phyloP scores from a whole-genome alignment of 202 grass and related monocot genomes.

The Brachypodium distachyon region DNA sequence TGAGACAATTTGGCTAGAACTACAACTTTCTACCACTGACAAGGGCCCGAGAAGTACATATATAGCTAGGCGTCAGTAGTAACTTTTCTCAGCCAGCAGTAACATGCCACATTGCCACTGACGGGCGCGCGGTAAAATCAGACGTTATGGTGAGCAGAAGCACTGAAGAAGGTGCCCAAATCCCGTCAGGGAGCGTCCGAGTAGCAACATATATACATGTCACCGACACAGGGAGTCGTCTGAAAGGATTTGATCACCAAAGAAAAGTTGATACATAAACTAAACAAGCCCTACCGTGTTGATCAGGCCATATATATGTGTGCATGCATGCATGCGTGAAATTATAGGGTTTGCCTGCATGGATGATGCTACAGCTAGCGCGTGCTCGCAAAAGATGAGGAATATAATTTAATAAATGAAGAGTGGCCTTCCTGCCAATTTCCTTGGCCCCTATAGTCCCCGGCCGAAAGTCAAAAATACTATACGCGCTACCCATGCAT shows the following conservation, averaged over 20 bases:
- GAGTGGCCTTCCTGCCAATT: slow-evolving; percentile 3
- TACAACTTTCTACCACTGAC: no score
- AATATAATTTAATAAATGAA: slow-evolving; percentile 11
- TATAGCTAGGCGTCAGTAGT: no score
- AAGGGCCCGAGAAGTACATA: no score
- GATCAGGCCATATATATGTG: neutral
- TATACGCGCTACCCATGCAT: slow-evolving; percentile 10
- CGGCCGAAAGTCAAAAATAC: neutral
- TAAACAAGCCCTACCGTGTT: neutral
- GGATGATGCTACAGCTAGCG: neutral
- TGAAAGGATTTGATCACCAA: neutral
- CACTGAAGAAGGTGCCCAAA: no score
- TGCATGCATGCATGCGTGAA: neutral
- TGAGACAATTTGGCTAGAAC: no score
- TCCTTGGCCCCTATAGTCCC: neutral
- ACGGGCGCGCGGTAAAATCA: no score
- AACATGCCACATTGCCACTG: no score
- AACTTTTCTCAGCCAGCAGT: no score
- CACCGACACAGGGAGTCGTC: neutral
- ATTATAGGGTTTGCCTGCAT: neutral
- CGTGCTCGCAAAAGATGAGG: slow-evolving; percentile 4
- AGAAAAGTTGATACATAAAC: no score
- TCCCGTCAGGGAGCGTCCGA: no score
- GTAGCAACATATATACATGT: neutral
- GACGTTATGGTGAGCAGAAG: no score